Evolutionary conservation across 1,284 basidiomycete genomes (phyloP), one percentile per base, ranked within the genome.

Genomic region (Pascua guehoae): DNA sequence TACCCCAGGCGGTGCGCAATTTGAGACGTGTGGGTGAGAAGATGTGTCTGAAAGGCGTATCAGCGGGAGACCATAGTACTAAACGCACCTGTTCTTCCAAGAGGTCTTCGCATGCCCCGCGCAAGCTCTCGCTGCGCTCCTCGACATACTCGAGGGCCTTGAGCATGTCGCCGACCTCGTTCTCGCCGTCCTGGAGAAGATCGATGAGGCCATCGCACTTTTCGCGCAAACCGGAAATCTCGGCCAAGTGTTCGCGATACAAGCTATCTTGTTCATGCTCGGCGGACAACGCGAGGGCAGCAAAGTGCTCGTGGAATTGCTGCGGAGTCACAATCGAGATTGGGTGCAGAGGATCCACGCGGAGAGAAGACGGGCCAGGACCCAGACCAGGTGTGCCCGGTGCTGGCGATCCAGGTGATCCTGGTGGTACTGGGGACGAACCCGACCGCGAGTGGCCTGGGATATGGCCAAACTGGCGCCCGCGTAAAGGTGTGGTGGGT

Each of bases 221-320:
- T 16, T 83, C 83, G 18, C 92, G 77, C 70, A 93, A 86, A 16
- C 84, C 83, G 0, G 84, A 79, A 14, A 96, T 84, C 60, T 84
- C 84, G 5, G 84, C 83, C 17, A 93, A 82, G 73, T 95, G 89
- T 1, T 86, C 85, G 41, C 89, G 83, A 72, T 94, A 95, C 68
- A 92, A 86, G 4, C 88, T 85, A 69, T 96, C 93, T 69, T 95
- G 92, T 60, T 88, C 89, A 68, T 91, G 89, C 12, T 91, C 87
- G 38, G 95, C 89, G 1, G 87, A 88, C 16, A 88, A 82, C 62
- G 95, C 91, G 50, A 96, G 85, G 42, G 88, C 81, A 0, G 88
- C 83, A 72, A 92, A 93, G 87, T 91, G 95, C 77, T 96, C 93
- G 69, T 93, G 91, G 76, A 96, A 95, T 66, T 94, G 89, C 67